phyloP scores from a whole-genome alignment of 176 grass and related monocot genomes.

The Oryza brachyantha region DNA sequence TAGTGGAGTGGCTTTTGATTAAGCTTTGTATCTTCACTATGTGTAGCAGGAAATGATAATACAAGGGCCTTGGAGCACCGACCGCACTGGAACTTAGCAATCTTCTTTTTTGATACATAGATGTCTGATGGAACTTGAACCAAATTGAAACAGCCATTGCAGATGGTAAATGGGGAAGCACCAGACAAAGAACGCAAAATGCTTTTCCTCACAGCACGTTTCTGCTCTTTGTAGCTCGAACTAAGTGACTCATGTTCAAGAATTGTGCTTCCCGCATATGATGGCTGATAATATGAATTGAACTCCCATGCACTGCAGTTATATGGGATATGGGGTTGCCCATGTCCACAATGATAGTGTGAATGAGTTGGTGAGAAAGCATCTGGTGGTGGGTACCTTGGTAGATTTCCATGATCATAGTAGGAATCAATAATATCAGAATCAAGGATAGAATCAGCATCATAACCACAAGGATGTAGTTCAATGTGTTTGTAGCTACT shows the following conservation, averaged over 20 bases:
- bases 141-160: constrained; percentile 66
- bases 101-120: constrained; percentile 57
- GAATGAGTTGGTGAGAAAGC: constrained; percentile 40
- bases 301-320: constrained; percentile 32
- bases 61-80: constrained; percentile 64
- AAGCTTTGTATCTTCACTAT: not conserved
- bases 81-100: constrained; percentile 66
- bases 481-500: too few species aligned
- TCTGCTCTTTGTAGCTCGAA: constrained; percentile 47
- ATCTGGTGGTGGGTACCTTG: constrained; percentile 29
- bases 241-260: constrained; percentile 47
- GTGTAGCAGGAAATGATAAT: constrained; percentile 53
- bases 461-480: too few species aligned
- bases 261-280: constrained; percentile 46
- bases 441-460: constrained; percentile 38
- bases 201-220: constrained; percentile 46
- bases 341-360: constrained; percentile 35
- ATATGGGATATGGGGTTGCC: not conserved
- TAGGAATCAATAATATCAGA: constrained; percentile 46
- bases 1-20: too few species aligned
- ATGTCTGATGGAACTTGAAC: constrained; percentile 81
- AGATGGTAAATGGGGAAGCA: constrained; percentile 73
- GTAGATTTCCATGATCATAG: constrained; percentile 36
- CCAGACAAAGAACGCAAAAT: constrained; percentile 72
- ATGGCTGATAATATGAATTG: constrained; percentile 54